A percentile compares a stretch with the other conserved stretches of the same genome.
Evolutionary conservation across 352 stramenopile genomes (phyloP).

Genomic region (Pythium utonaiense): DNA sequence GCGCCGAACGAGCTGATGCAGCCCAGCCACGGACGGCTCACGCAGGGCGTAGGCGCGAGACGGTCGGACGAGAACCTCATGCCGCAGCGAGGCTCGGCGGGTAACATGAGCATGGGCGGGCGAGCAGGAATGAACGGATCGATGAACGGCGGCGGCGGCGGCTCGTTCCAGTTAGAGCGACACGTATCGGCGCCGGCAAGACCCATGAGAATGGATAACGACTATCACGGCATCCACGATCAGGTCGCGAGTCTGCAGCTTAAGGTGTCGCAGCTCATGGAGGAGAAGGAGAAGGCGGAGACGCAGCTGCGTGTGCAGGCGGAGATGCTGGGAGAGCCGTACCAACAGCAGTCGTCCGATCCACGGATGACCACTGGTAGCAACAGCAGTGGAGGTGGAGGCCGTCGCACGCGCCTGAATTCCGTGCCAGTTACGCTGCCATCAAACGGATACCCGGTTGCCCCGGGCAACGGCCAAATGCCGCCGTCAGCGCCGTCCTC

Average conservation of each 20-base stretch:
- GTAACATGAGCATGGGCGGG: constrained; percentile 26
- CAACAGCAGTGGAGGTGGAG: background rate
- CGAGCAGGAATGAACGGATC: constrained; percentile 4
- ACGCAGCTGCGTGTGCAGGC: constrained; percentile 67
- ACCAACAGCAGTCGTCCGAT: constrained; percentile 1
- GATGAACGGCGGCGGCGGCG: constrained; percentile 2
- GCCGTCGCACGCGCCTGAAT: constrained; percentile 50
- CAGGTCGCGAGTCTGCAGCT: constrained; percentile 84
- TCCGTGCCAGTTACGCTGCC: constrained; percentile 56
- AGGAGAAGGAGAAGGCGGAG: constrained; percentile 82
- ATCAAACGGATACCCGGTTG: background rate
- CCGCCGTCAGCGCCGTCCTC: background rate
- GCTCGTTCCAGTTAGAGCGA: constrained; percentile 46
- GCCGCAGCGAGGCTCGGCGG: constrained; percentile 7
- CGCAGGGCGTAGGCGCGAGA: constrained; percentile 19
- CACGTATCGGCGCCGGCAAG: constrained; percentile 72
- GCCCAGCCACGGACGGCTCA: constrained; percentile 19
- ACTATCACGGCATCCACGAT: constrained; percentile 62
- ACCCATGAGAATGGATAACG: constrained; percentile 25
- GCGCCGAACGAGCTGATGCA: constrained; percentile 38
- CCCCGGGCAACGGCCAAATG: background rate
- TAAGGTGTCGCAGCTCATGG: constrained; percentile 78
- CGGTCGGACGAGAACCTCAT: constrained; percentile 48
- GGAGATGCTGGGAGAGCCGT: constrained; percentile 45
- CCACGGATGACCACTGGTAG: background rate